Evolutionary conservation across 225 moss, liverwort and hornwort genomes (phyloP).

Genomic region (Bryum argenteum): DNA sequence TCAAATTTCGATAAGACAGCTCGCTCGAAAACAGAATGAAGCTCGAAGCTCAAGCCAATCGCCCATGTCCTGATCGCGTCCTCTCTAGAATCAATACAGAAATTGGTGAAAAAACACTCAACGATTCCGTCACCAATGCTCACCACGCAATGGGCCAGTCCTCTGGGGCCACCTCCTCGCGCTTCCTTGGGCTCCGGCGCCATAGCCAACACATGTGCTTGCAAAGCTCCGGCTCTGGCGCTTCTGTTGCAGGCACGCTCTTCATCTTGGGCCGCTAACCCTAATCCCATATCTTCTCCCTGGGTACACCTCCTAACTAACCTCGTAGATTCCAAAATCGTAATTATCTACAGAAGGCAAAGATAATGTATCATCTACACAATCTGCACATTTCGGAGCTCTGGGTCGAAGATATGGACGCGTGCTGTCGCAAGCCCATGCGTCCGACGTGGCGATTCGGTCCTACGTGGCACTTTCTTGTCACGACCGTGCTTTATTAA

Average conservation of each 20-base stretch:
- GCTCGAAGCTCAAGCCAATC: background rate
- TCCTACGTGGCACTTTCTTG: constrained; percentile 34
- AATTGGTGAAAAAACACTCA: background rate
- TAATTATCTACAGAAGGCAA: no score
- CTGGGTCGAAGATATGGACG: background rate
- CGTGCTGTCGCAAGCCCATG: background rate
- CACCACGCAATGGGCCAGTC: constrained; percentile 10
- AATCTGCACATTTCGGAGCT: background rate
- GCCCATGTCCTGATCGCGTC: background rate
- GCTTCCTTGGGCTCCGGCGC: constrained; percentile 33
- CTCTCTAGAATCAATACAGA: no score
- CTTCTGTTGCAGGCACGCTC: constrained; percentile 4
- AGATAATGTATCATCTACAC: background rate
- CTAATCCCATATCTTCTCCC: rapidly evolving
- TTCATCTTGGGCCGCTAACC: constrained; percentile 9
- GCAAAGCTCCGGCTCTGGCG: constrained; percentile 29
- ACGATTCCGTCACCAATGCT: background rate
- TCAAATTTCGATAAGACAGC: background rate
- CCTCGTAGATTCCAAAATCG: rapidly evolving
- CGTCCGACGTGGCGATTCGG: constrained; percentile 24
- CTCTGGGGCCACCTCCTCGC: constrained; percentile 30
- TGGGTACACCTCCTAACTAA: rapidly evolving
- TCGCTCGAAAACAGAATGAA: background rate
- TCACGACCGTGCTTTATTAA: constrained; percentile 6
- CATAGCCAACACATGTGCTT: constrained; percentile 43